Evolutionary conservation across 768 basidiomycete genomes (phyloP).

Genomic region (Lactifluus echinatus): DNA sequence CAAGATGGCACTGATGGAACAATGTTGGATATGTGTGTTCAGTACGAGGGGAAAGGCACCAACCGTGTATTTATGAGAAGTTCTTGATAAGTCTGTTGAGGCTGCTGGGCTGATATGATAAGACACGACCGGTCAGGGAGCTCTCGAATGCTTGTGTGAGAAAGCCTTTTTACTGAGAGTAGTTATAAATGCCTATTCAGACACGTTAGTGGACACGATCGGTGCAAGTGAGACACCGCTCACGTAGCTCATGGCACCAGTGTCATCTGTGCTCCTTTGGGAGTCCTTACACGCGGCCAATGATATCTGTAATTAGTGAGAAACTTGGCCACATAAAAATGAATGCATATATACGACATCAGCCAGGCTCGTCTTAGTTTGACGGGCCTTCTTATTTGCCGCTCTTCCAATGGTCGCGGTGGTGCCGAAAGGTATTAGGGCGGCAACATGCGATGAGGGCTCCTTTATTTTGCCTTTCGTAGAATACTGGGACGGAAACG

Average conservation of each 20-base stretch:
- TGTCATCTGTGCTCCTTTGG: constrained; percentile 79
- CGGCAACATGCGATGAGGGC: too few relatives aligned
- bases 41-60: constrained; percentile 4
- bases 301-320: constrained; percentile 46
- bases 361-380: constrained; percentile 68
- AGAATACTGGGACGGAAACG: constrained; percentile 51
- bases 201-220: background rate
- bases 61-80: constrained; percentile 51
- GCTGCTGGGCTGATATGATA: constrained; percentile 33
- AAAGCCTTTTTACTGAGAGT: constrained; percentile 39
- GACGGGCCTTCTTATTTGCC: constrained; percentile 51
- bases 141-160: background rate
- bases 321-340: background rate
- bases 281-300: constrained; percentile 82
- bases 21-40: background rate
- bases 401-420: constrained; percentile 58
- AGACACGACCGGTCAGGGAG: background rate
- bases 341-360: constrained; percentile 61
- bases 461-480: constrained; percentile 95
- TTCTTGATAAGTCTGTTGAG: constrained; percentile 56
- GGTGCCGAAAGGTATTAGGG: too few relatives aligned
- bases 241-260: constrained; percentile 79
- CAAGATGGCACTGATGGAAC: constrained; percentile 39
- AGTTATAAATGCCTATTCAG: constrained; percentile 48
- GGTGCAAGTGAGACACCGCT: constrained; percentile 22